Percentiles rank a stretch among this genome's conserved stretches.
Evolutionary conservation across 257 asterid genomes (phyloP).

Genomic region (Osmanthus fragrans): DNA sequence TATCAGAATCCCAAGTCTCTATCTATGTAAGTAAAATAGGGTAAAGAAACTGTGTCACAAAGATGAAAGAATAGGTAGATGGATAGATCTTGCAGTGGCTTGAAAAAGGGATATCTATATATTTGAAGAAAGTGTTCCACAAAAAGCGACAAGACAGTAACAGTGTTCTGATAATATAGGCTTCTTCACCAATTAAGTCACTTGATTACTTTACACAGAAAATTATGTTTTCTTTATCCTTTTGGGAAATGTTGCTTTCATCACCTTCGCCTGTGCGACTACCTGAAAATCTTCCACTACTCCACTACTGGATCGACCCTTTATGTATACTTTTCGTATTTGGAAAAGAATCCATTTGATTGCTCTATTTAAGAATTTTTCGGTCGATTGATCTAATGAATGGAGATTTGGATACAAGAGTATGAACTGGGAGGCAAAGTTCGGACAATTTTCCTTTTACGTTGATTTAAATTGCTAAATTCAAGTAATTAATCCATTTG

Average conservation of each 20-base stretch:
- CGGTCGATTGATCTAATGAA: no score
- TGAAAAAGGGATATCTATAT: neutral
- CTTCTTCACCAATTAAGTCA: slow-evolving; percentile 26
- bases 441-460: no score
- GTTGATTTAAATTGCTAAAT: no score
- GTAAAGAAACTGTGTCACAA: neutral
- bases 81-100: neutral
- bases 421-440: no score
- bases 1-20: neutral
- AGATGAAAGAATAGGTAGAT: neutral
- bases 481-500: no score
- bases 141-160: slow-evolving; percentile 32
- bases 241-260: slow-evolving; percentile 39
- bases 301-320: neutral
- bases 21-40: neutral
- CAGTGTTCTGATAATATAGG: slow-evolving; percentile 20
- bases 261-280: slow-evolving; percentile 19
- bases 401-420: no score
- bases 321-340: no score
- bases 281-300: slow-evolving; percentile 26
- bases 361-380: no score
- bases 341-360: neutral
- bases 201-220: slow-evolving; percentile 25
- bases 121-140: neutral
- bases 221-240: slow-evolving; percentile 32